Evolutionary conservation across 2,329 filamentous ascomycete genomes (phyloP).

Genomic region (Didymella segeticola): DNA sequence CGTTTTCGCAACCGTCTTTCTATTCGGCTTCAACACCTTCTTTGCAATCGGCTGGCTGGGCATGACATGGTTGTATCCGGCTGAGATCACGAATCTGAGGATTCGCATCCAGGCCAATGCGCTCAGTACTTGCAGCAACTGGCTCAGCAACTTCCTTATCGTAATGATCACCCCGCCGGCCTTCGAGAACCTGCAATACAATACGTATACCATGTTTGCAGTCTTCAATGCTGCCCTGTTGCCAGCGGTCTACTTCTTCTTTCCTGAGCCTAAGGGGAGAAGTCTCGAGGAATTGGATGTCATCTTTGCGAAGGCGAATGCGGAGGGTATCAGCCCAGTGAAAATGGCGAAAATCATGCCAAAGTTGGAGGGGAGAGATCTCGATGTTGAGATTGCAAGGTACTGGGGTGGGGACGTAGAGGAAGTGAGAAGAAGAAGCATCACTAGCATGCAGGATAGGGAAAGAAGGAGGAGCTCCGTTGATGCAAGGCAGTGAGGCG

Average conservation of each 20-base stretch:
- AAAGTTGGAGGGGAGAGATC: slow-evolving; percentile 31
- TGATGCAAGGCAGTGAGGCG: not conserved
- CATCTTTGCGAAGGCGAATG: slow-evolving; percentile 64
- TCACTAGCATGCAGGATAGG: not conserved
- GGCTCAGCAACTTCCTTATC: slow-evolving; percentile 61
- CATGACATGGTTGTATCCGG: slow-evolving; percentile 66
- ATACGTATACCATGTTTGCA: slow-evolving; percentile 64
- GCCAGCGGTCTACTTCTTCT: slow-evolving; percentile 66
- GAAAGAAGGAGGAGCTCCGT: not conserved
- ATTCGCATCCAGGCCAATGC: slow-evolving; percentile 88
- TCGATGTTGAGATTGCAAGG: slow-evolving; percentile 10
- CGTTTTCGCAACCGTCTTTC: slow-evolving; percentile 71
- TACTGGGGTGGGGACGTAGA: slow-evolving; percentile 12
- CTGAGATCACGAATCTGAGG: slow-evolving; percentile 86
- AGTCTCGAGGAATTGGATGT: slow-evolving; percentile 57
- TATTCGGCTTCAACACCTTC: slow-evolving; percentile 91
- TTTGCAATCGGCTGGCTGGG: slow-evolving; percentile 84
- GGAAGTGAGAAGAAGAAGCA: not conserved
- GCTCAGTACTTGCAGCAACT: slow-evolving; percentile 76
- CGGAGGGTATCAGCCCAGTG: slow-evolving; percentile 57
- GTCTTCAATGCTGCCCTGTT: slow-evolving; percentile 63
- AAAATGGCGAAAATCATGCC: slow-evolving; percentile 59
- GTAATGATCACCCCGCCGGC: slow-evolving; percentile 71
- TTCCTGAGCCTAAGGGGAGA: slow-evolving; percentile 64
- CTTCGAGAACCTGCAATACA: slow-evolving; percentile 61